Evolutionary conservation across 352 stramenopile species (phyloP), one percentile per base, ranked within the genome.

Genomic region (Phytophthora pini): DNA sequence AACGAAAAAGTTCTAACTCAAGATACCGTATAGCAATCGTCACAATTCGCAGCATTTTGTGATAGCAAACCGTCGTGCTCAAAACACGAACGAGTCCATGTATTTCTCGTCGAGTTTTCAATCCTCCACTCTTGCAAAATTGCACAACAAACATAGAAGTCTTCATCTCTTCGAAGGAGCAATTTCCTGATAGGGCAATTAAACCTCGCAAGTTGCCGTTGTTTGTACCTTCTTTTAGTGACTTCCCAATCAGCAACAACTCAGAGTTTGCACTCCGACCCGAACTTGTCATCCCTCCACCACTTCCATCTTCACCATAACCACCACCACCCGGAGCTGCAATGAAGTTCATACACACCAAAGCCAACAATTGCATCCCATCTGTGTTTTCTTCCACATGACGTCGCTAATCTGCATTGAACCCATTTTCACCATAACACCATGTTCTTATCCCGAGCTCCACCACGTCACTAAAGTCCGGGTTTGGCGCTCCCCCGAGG

Each of bases 121-220:
- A 10, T 36, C 2, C 31, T 12, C 8, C 31, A 36, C 31, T 10
- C 31, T 36, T 36, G 31, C 31, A 36, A 36, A 36, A 12, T 36
- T 36, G 31, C 7, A 34, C 1, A 36, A 32, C 29, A 32, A 10
- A 32, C 29, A 9, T 32, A 8, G 27, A 36, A 7, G 7, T 12
- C 8, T 36, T 12, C 31, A 36, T 13, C 31, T 12, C 31, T 36
- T 36, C 9, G 1, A 29, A 24, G 3, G 0, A 49, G 3, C 26
- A 49, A 7, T 29, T 26, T 9, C 24, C 44, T 36, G 31, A 13
- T 36, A 36, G 29, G n/a, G 10, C 26, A 53, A 59, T 48, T 51
- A 64, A 67, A 67, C 59, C 59, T 67, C 50, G 29, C 38, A 34
- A 34, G 17, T 29, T 27, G 55, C 47, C 15, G 24, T 60, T 47